Evolutionary conservation across 768 basidiomycete species (phyloP).

Genomic region (Mrakia blollopis): DNA sequence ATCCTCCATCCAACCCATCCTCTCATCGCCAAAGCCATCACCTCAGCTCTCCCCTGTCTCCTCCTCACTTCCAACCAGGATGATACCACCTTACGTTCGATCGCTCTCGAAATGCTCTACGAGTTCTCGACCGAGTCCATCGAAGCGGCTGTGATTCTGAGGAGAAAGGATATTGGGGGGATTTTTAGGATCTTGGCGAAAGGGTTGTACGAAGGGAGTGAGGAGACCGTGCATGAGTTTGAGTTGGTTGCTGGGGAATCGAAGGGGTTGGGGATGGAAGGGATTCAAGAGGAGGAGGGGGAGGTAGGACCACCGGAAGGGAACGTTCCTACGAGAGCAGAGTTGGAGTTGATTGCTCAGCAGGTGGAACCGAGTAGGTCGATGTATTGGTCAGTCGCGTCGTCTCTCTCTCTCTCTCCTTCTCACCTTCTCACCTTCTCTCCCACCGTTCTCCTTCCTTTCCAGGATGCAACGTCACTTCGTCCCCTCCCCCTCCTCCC

Average conservation of each 20-base stretch:
- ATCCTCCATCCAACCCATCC: conserved; percentile 2
- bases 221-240: not conserved
- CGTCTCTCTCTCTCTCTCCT: too few species aligned
- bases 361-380: conserved; percentile 20
- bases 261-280: not conserved
- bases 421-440: too few species aligned
- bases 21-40: conserved; percentile 10
- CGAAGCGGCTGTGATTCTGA: conserved; percentile 14
- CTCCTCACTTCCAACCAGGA: conserved; percentile 9
- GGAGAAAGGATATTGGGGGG: conserved; percentile 15
- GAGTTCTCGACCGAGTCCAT: conserved; percentile 12
- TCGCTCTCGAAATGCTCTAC: conserved; percentile 28
- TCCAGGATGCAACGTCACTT: conserved; percentile 90
- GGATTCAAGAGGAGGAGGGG: not conserved
- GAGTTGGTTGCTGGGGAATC: not conserved
- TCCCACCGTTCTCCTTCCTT: not conserved
- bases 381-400: conserved; percentile 21
- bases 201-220: conserved; percentile 24
- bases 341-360: conserved; percentile 15
- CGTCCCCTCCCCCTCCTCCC: conserved; percentile 64
- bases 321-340: not conserved
- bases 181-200: conserved; percentile 22
- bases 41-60: not conserved
- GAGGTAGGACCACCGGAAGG: too few species aligned
- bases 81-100: not conserved